Conservation (phyloP, 805 yeast species). For the Kodamaea jinghongensis region DNA sequence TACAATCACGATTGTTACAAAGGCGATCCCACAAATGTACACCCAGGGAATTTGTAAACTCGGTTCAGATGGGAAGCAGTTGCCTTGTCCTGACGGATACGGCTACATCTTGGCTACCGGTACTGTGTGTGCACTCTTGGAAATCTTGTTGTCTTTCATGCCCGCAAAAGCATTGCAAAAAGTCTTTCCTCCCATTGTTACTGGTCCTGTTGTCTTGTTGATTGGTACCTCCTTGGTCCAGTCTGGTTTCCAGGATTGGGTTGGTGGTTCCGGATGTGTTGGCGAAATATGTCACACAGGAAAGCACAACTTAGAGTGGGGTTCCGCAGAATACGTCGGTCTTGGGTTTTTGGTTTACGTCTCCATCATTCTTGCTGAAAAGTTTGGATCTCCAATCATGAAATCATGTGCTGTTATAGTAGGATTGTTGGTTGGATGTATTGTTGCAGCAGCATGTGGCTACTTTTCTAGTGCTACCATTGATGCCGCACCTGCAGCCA, state of each 20-base stretch:
- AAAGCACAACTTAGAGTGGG: slow-evolving; percentile 62
- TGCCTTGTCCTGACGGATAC: slow-evolving; percentile 88
- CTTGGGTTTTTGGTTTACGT: slow-evolving; percentile 80
- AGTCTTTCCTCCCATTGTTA: slow-evolving; percentile 84
- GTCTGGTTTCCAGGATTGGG: slow-evolving; percentile 80
- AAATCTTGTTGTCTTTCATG: slow-evolving; percentile 68
- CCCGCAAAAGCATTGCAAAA: slow-evolving; percentile 72
- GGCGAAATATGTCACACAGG: slow-evolving; percentile 27
- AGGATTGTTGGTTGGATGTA: slow-evolving; percentile 84
- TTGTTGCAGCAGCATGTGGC: slow-evolving; percentile 88
- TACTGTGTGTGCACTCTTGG: slow-evolving; percentile 71
- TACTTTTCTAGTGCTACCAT: slow-evolving; percentile 63
- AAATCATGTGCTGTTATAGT: slow-evolving; percentile 88
- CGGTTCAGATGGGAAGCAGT: slow-evolving; percentile 58
- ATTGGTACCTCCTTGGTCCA: slow-evolving; percentile 71
- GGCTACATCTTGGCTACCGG: slow-evolving; percentile 85
- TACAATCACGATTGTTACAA: slow-evolving; percentile 74
- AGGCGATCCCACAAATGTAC: slow-evolving; percentile 82
- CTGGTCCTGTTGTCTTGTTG: slow-evolving; percentile 87
- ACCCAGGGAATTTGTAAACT: slow-evolving; percentile 61
- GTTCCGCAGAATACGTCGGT: slow-evolving; percentile 83
- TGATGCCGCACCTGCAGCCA: slow-evolving; percentile 72
- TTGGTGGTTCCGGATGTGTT: slow-evolving; percentile 77
- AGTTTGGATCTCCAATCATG: slow-evolving; percentile 93
- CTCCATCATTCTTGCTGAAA: slow-evolving; percentile 72